A percentile compares a stretch with the other conserved stretches of the same genome.
These are phyloP conservation scores for Auricularia heimuer DNA, from an alignment of 768 basidiomycete species.

Conservation along the genomic window DNA sequence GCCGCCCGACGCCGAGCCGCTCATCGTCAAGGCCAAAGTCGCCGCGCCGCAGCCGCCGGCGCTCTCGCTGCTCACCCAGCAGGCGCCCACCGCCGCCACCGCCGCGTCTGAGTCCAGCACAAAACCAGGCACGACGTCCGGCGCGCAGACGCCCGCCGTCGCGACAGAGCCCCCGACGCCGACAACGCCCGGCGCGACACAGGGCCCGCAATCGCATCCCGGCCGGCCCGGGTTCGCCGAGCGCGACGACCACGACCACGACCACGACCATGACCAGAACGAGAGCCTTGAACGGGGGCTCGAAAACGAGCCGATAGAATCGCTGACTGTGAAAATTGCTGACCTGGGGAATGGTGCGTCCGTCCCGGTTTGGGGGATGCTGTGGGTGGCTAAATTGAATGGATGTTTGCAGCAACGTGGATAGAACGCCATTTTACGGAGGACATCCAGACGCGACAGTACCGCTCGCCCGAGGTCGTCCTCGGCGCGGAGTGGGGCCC, in stretches of 20 bases:
- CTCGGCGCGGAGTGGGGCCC: constrained; percentile 89
- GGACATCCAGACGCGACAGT: constrained; percentile 96
- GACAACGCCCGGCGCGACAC: constrained; percentile 10
- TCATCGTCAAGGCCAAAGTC: constrained; percentile 9
- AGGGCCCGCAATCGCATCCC: constrained; percentile 10
- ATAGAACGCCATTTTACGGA: constrained; percentile 96
- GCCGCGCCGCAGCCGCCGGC: constrained; percentile 30
- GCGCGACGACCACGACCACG: background rate
- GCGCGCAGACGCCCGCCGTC: background rate
- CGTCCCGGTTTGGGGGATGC: no score
- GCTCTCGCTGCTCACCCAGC: constrained; percentile 67
- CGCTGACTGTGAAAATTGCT: constrained; percentile 98
- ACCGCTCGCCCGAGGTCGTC: constrained; percentile 95
- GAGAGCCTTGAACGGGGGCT: constrained; percentile 14
- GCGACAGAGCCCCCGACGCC: constrained; percentile 1
- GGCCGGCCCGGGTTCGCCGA: constrained; percentile 1
- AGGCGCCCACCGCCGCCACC: constrained; percentile 31
- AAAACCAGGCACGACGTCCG: no score
- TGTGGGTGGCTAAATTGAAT: no score
- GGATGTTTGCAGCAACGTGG: constrained; percentile 54
- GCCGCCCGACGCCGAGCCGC: background rate
- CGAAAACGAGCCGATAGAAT: constrained; percentile 31
- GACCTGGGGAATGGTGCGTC: constrained; percentile 87
- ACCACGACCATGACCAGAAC: background rate
- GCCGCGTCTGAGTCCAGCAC: no score